Evolutionary conservation across 225 moss, liverwort and hornwort species (phyloP).

Genomic region (Bryum argenteum): DNA sequence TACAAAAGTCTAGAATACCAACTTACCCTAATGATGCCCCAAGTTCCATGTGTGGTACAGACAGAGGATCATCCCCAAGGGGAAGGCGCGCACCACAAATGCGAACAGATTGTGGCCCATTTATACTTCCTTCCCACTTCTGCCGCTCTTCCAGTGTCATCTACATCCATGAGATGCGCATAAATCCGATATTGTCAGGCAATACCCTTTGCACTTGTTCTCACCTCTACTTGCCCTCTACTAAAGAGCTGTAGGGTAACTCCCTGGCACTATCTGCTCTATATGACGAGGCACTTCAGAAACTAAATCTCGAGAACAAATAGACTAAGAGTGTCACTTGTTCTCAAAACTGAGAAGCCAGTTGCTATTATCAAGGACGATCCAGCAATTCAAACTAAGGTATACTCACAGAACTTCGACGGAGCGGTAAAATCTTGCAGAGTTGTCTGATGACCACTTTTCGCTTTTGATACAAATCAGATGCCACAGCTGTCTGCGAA

Average conservation of each 20-base stretch:
- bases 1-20: constrained; percentile 2
- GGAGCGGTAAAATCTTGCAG: constrained; percentile 86
- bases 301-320: constrained; percentile 10
- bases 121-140: constrained; percentile 63
- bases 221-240: background rate
- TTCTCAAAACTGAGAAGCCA: background rate
- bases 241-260: constrained; percentile 3
- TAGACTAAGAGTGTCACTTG: background rate
- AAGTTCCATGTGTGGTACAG: constrained; percentile 76
- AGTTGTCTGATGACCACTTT: constrained; percentile 80
- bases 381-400: constrained; percentile 13
- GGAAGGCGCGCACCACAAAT: constrained; percentile 78
- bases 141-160: constrained; percentile 66
- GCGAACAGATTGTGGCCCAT: constrained; percentile 65
- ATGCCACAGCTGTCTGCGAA: constrained; percentile 71
- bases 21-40: constrained; percentile 93
- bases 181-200: background rate
- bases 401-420: constrained; percentile 71
- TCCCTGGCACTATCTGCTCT: background rate
- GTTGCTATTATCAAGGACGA: background rate
- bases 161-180: constrained; percentile 31
- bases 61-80: constrained; percentile 73
- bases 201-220: background rate
- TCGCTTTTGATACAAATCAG: constrained; percentile 79
- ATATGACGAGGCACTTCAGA: constrained; percentile 12